Conservation (phyloP, 768 basidiomycete genomes). For the Naganishia randhawae region DNA sequence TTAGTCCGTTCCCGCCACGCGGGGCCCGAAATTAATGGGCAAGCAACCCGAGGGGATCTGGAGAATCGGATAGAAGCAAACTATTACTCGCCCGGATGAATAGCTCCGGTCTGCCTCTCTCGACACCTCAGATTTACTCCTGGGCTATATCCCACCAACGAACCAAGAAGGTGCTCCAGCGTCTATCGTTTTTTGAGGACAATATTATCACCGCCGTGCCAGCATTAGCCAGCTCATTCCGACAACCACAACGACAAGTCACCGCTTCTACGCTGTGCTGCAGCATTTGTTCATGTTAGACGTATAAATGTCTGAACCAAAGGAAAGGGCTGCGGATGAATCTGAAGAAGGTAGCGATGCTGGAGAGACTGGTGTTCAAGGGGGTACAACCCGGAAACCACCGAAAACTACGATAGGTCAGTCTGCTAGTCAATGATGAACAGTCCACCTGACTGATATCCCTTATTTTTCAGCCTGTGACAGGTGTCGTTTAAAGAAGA, state of each 20-base stretch:
- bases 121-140: too few relatives aligned
- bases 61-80: too few relatives aligned
- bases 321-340: conserved; percentile 1
- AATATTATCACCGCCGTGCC: not conserved
- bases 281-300: not conserved
- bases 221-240: not conserved
- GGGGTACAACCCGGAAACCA: not conserved
- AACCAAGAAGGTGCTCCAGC: too few relatives aligned
- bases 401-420: conserved; percentile 14
- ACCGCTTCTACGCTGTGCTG: too few relatives aligned
- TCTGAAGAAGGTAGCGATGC: conserved; percentile 15
- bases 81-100: too few relatives aligned
- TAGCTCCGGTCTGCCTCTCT: too few relatives aligned
- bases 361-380: not conserved
- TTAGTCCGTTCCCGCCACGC: too few relatives aligned
- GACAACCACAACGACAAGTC: not conserved
- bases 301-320: conserved; percentile 14
- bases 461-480: not conserved
- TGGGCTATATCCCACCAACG: too few relatives aligned
- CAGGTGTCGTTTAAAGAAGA: conserved; percentile 11
- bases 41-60: too few relatives aligned
- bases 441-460: not conserved
- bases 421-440: not conserved
- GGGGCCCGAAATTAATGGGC: too few relatives aligned
- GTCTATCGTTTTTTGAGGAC: too few relatives aligned